Base-by-base conservation (phyloP, 495 filamentous ascomycete genomes). In the Evernia prunastri region DNA sequence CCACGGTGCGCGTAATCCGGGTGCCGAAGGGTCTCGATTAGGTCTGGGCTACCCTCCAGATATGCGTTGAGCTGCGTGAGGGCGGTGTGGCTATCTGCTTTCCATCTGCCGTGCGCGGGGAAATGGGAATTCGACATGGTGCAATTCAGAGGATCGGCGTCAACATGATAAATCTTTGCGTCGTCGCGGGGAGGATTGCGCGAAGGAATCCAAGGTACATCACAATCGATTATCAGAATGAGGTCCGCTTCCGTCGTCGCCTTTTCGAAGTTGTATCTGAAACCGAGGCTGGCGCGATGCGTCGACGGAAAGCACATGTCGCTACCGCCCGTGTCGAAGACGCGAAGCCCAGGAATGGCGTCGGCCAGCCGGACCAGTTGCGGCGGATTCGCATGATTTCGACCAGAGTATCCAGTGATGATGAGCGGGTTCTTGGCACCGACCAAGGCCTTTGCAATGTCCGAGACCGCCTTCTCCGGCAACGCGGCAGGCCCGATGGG, bases 201-300 rank as follows among this genome's bases (percentile, higher is more conserved):
- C 7, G 49, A 54, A 15, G 54, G 54, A n/a, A 57, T 57, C 54
- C 54, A 57, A 6, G 54, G 54, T 20, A 57, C 54, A 13, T 57
- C 54, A 23, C 43, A 45, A 11, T 45, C 43, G 10, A 45, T n/a
- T n/a, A 45, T 23, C 4, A 45, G 43, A 23, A 45, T 45, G 1
- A n/a, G 5, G 23, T 45, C 43, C 10, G 43, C 43, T 37, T 37
- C 36, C 12, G 36, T 37, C 12, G 36, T 37, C 43, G 43, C 43
- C 43, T 45, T 11, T 17, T n/a, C 4, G 43, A n/a, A 45, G 17
- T 10, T 45, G 11, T n/a, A 23, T 11, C 43, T 45, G 20, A 23
- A 23, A 23, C 43, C 20, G 18, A 57, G 23, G 35, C 54, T 31
- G 20, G 54, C 54, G 33, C 15, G 54, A 33, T 57, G 54, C 12